These are phyloP conservation scores for Fagus sylvatica DNA, from an alignment of 306 rosid species.

Conservation along the genomic window DNA sequence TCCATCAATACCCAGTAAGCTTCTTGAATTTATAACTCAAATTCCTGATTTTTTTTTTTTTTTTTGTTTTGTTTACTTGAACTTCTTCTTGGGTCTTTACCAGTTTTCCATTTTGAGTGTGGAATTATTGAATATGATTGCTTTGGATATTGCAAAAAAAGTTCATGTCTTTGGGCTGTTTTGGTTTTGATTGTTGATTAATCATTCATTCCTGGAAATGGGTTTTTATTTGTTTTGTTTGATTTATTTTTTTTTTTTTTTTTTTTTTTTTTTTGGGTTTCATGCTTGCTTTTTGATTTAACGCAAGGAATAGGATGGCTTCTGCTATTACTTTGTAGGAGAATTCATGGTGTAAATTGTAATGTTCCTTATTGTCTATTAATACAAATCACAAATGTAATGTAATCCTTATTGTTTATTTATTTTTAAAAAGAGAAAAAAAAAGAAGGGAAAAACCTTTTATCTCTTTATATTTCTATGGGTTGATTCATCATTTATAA, in stretches of 20 bases:
- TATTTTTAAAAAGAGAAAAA: too few species aligned
- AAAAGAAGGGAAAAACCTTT: too few species aligned
- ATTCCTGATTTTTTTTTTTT: constrained; percentile 1
- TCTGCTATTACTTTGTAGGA: too few species aligned
- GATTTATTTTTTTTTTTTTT: constrained; percentile 14
- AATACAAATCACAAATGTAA: too few species aligned
- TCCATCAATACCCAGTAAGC: constrained; percentile 12
- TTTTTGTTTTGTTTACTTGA: constrained; percentile 28
- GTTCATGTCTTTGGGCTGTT: neutral
- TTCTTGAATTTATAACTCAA: constrained; percentile 39
- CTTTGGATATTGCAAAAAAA: constrained; percentile 26
- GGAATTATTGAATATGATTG: constrained; percentile 29
- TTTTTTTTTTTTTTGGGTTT: neutral
- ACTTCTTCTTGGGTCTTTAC: constrained; percentile 27
- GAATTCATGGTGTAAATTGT: too few species aligned
- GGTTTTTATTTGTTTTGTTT: constrained; percentile 5
- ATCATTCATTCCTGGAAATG: constrained; percentile 17
- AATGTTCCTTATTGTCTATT: too few species aligned
- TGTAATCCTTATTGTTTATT: too few species aligned
- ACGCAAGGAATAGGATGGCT: too few species aligned
- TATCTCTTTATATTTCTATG: too few species aligned
- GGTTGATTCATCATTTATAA: too few species aligned
- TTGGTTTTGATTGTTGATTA: constrained; percentile 12
- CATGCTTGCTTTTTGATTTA: too few species aligned
- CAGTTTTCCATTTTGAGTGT: constrained; percentile 6